Evolutionary conservation across 306 rosid genomes (phyloP).

Genomic region (Cucurbita argyrosperma): DNA sequence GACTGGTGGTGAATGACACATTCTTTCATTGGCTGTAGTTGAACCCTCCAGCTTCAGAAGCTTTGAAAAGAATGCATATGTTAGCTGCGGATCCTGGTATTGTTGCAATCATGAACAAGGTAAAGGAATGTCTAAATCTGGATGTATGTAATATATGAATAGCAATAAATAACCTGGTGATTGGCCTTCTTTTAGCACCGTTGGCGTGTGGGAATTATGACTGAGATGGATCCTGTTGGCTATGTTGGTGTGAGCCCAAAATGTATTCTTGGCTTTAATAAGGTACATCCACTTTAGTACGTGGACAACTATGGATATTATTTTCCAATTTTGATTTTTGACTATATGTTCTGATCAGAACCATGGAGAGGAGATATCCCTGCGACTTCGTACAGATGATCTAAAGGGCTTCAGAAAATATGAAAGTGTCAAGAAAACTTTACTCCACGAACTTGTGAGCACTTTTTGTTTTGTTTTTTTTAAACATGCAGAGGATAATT

Average conservation of each 20-base stretch:
- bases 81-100: constrained; percentile 97
- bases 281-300: constrained; percentile 26
- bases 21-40: constrained; percentile 36
- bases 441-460: constrained; percentile 92
- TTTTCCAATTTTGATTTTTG: neutral
- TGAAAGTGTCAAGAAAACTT: constrained; percentile 76
- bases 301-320: neutral
- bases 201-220: constrained; percentile 93
- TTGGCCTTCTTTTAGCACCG: constrained; percentile 40
- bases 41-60: constrained; percentile 77
- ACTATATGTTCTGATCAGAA: constrained; percentile 28
- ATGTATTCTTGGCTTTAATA: constrained; percentile 84
- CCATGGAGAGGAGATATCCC: constrained; percentile 85
- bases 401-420: constrained; percentile 87
- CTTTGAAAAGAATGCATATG: constrained; percentile 85
- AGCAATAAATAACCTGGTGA: constrained; percentile 13
- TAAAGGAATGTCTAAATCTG: constrained; percentile 14
- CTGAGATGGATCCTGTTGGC: constrained; percentile 94
- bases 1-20: constrained; percentile 8
- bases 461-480: neutral
- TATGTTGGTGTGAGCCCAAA: constrained; percentile 88
- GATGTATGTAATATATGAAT: constrained; percentile 6
- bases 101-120: constrained; percentile 91
- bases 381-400: constrained; percentile 93
- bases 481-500: neutral